Conservation (phyloP, 2,329 filamentous ascomycete genomes). For the Biscogniauxia mediterranea region DNA sequence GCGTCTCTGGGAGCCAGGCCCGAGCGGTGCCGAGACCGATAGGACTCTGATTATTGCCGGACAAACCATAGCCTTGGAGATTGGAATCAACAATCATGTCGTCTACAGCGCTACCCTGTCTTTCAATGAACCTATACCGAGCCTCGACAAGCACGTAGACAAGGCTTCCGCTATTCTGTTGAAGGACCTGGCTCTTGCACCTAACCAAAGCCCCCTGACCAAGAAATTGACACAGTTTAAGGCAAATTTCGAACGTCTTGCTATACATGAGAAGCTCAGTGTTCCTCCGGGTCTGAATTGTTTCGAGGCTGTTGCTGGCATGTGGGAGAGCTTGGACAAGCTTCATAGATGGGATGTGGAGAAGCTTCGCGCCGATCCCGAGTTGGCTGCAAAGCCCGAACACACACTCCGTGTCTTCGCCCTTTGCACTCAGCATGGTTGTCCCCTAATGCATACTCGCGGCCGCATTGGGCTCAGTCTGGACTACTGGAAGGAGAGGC, state of each 20-base stretch:
- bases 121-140: conserved; percentile 59
- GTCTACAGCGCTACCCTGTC: conserved; percentile 62
- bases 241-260: conserved; percentile 67
- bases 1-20: conserved; percentile 56
- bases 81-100: conserved; percentile 59
- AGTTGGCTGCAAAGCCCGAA: conserved; percentile 44
- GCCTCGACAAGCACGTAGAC: conserved; percentile 58
- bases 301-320: conserved; percentile 71
- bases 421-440: conserved; percentile 68
- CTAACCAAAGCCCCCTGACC: conserved; percentile 63
- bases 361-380: conserved; percentile 50
- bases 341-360: conserved; percentile 71
- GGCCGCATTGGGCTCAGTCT: conserved; percentile 67
- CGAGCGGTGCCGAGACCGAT: conserved; percentile 46
- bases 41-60: conserved; percentile 62
- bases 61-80: conserved; percentile 58
- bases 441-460: conserved; percentile 67
- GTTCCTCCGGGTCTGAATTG: conserved; percentile 67
- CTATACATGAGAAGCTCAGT: conserved; percentile 70
- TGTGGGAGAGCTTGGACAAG: conserved; percentile 67
- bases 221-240: conserved; percentile 71
- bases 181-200: conserved; percentile 59
- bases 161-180: conserved; percentile 65
- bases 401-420: conserved; percentile 54
- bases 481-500: conserved; percentile 73